Percentiles rank a stretch among this genome's conserved stretches.
phyloP scores from a whole-genome alignment of 805 yeast genomes.

The Candida yuanshanica region DNA sequence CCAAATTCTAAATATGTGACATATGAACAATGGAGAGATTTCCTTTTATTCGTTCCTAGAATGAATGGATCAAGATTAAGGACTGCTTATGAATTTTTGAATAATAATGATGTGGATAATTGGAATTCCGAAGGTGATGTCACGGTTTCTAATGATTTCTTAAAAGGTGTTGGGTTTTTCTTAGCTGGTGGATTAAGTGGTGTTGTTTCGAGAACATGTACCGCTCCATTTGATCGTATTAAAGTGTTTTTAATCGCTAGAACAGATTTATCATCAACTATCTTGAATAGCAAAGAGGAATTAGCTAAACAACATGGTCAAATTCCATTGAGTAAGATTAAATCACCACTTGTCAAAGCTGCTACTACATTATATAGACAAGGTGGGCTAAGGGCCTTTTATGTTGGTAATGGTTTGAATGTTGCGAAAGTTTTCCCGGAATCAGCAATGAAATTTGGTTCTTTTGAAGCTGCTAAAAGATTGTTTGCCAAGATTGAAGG shows the following conservation, averaged over 20 bases:
- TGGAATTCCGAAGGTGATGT: conserved; percentile 91
- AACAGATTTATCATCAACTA: conserved; percentile 70
- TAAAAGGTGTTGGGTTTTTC: conserved; percentile 85
- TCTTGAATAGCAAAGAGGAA: conserved; percentile 50
- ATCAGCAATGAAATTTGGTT: conserved; percentile 94
- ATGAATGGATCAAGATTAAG: conserved; percentile 67
- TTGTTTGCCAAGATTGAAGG: conserved; percentile 73
- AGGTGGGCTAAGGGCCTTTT: conserved; percentile 84
- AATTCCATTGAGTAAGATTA: conserved; percentile 39
- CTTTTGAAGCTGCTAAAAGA: conserved; percentile 83
- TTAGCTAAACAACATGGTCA: conserved; percentile 37
- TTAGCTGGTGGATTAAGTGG: conserved; percentile 95
- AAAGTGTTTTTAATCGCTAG: conserved; percentile 92
- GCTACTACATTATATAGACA: conserved; percentile 74
- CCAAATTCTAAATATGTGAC: conserved; percentile 55
- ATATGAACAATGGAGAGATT: conserved; percentile 82
- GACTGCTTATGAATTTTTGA: conserved; percentile 77
- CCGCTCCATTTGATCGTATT: conserved; percentile 95
- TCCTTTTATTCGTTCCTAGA: conserved; percentile 77
- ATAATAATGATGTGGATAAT: conserved; percentile 72
- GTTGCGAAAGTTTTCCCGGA: conserved; percentile 95
- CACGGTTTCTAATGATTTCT: conserved; percentile 68
- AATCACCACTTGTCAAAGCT: conserved; percentile 77
- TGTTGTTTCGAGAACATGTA: conserved; percentile 90
- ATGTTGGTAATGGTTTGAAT: conserved; percentile 93